Percentiles rank a stretch among this genome's conserved stretches.
phyloP scores from a whole-genome alignment of 2,329 filamentous ascomycete genomes.

The Massarina eburnea region DNA sequence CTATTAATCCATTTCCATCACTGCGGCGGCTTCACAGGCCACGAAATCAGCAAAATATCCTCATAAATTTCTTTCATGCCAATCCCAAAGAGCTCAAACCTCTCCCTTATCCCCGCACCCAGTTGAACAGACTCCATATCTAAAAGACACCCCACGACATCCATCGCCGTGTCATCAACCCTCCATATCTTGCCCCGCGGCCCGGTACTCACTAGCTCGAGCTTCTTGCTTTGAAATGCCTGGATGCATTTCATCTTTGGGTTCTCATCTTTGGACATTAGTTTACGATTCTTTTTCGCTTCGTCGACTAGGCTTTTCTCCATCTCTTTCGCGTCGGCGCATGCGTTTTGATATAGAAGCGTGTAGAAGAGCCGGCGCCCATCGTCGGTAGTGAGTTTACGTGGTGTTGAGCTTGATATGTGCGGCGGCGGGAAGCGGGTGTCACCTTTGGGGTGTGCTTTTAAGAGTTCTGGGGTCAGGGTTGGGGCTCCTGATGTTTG shows the following conservation, averaged over 20 bases:
- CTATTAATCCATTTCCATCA: slow-evolving; percentile 32
- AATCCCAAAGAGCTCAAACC: slow-evolving; percentile 2
- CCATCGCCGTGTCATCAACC: neutral
- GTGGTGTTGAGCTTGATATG: neutral
- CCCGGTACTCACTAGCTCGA: slow-evolving; percentile 5
- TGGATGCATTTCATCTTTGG: neutral
- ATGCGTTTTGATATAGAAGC: slow-evolving; percentile 9
- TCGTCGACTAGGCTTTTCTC: neutral
- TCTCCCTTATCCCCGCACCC: slow-evolving; percentile 3
- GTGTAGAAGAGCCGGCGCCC: slow-evolving; percentile 5
- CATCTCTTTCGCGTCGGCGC: neutral
- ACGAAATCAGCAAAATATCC: slow-evolving; percentile 14
- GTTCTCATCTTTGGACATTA: neutral
- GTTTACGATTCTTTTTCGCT: neutral
- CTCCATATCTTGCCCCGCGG: slow-evolving; percentile 6
- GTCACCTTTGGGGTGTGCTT: slow-evolving; percentile 4
- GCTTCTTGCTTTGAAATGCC: neutral
- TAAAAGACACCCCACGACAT: slow-evolving; percentile 5
- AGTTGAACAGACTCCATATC: slow-evolving; percentile 2
- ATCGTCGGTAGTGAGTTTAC: neutral
- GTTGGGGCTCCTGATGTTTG: neutral
- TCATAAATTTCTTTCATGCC: slow-evolving; percentile 7
- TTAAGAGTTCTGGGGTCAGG: neutral
- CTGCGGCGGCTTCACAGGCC: neutral
- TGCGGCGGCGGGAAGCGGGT: slow-evolving; percentile 5